Evolutionary conservation across 768 basidiomycete species (phyloP).

Genomic region (Strobilomyces echinocephalus): DNA sequence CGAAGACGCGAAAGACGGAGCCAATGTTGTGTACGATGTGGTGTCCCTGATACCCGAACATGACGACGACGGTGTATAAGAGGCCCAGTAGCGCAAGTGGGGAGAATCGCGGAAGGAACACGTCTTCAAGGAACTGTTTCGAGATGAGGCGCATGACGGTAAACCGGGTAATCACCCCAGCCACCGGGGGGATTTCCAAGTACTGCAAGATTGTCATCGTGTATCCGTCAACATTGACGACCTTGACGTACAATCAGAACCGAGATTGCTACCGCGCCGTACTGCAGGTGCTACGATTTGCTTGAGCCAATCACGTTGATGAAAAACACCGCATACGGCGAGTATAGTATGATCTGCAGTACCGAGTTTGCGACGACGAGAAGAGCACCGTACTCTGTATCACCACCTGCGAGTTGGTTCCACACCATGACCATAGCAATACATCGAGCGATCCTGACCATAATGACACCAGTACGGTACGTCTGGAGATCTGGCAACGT

Average conservation of each 20-base stretch:
- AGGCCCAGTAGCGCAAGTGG: conserved; percentile 71
- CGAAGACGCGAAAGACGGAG: conserved; percentile 73
- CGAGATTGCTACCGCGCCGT: conserved; percentile 57
- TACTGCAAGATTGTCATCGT: conserved; percentile 42
- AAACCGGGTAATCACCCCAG: conserved; percentile 68
- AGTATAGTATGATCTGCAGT: conserved; percentile 66
- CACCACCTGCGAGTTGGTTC: conserved; percentile 69
- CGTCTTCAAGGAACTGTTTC: conserved; percentile 45
- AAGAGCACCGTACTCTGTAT: conserved; percentile 70
- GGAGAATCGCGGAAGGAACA: conserved; percentile 65
- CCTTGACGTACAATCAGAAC: conserved; percentile 62
- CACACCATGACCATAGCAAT: conserved; percentile 76
- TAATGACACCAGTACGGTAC: conserved; percentile 74
- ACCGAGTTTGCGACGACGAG: conserved; percentile 77
- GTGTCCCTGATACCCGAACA: conserved; percentile 68
- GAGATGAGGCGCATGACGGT: conserved; percentile 42
- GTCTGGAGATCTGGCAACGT: conserved; percentile 73
- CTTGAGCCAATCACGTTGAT: conserved; percentile 62
- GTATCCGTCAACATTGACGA: background rate
- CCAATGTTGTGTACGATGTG: conserved; percentile 72
- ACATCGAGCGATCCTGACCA: conserved; percentile 53
- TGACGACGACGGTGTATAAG: conserved; percentile 73
- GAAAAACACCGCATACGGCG: conserved; percentile 70
- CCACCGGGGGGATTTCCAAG: conserved; percentile 74
- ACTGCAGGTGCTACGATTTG: conserved; percentile 41